These are phyloP conservation scores for Eucalyptus fibrosa DNA, from an alignment of 345 rosid genomes.

Conservation along the genomic window DNA sequence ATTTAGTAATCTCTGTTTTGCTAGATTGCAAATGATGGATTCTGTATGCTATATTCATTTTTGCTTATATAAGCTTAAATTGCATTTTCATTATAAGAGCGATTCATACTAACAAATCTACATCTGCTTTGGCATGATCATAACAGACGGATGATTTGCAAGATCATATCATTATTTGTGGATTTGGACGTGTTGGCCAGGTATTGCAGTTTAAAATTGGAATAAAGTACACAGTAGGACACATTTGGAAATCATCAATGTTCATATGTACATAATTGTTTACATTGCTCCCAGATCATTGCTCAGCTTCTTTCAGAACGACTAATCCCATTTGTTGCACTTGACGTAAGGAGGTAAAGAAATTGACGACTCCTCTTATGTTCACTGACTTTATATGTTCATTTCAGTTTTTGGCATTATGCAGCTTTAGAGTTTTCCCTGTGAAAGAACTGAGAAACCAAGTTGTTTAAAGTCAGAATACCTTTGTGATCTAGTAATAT, in stretches of 20 bases:
- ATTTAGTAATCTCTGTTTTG: neutral
- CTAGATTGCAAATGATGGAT: neutral
- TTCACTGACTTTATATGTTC: neutral
- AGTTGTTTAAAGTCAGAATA: neutral
- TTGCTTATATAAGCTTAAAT: neutral
- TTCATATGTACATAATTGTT: neutral
- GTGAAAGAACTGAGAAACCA: neutral
- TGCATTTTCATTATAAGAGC: neutral
- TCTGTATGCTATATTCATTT: neutral
- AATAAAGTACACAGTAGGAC: neutral
- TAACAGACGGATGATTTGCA: conserved; percentile 97
- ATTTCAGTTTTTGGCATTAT: neutral
- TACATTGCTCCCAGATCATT: conserved; percentile 45
- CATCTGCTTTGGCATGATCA: neutral
- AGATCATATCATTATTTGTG: conserved; percentile 91
- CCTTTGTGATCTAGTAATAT: neutral
- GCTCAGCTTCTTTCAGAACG: conserved; percentile 99
- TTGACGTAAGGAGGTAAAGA: conserved; percentile 84
- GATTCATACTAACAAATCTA: neutral
- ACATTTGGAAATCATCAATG: neutral
- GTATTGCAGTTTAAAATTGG: conserved; percentile 10
- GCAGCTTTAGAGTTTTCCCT: neutral
- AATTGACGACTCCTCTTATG: neutral
- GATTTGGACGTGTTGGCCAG: conserved; percentile 99
- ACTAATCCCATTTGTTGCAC: conserved; percentile 94